Evolutionary conservation across 345 rosid genomes (phyloP).

Genomic region (Pistacia vera): DNA sequence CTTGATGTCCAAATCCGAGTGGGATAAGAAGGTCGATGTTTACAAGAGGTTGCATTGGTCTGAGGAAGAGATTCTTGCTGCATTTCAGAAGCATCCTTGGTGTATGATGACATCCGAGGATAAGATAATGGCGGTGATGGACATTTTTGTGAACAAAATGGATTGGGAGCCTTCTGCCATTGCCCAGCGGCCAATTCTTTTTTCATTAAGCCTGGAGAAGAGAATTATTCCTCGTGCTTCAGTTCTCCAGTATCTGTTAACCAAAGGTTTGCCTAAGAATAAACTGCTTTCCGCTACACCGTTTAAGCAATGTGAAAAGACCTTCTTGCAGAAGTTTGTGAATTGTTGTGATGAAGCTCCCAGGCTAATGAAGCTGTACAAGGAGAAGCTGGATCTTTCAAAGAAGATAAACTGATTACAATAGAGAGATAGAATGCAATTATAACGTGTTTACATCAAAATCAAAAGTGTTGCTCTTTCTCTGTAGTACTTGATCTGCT

Average conservation of each 20-base stretch:
- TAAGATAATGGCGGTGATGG: conserved; percentile 25
- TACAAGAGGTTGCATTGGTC: no score
- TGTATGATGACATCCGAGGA: conserved; percentile 23
- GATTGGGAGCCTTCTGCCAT: conserved; percentile 19
- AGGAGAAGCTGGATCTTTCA: conserved; percentile 1
- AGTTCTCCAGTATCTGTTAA: conserved; percentile 20
- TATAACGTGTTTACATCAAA: no score
- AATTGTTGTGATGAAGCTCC: conserved; percentile 10
- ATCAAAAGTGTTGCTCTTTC: no score
- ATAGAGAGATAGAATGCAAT: no score
- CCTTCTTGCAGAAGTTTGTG: conserved; percentile 18
- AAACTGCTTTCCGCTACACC: not conserved
- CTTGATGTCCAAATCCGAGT: no score
- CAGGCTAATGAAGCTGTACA: conserved; percentile 19
- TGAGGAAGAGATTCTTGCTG: no score
- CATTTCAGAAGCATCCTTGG: no score
- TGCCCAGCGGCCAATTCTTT: conserved; percentile 1
- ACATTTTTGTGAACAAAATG: conserved; percentile 24
- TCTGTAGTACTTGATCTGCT: no score
- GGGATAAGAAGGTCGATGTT: no score
- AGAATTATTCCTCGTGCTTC: conserved; percentile 30
- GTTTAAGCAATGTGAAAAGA: not conserved
- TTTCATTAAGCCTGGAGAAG: conserved; percentile 28
- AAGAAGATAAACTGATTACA: not conserved
- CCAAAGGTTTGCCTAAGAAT: conserved; percentile 24